These are phyloP conservation scores for Kurtzmaniella fragi DNA, from an alignment of 805 yeast species.

Conservation along the genomic window DNA sequence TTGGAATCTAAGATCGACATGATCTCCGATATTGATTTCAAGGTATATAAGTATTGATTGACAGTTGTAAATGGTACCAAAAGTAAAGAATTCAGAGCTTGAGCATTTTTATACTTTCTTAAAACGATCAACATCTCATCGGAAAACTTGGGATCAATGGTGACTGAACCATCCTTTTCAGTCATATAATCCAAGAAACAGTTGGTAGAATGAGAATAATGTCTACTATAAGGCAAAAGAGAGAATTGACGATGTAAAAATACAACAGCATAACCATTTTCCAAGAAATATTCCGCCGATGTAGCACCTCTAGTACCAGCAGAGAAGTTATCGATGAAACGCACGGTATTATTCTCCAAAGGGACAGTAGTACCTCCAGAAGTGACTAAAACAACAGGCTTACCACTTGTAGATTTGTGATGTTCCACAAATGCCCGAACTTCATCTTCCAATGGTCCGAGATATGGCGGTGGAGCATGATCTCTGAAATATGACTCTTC, in stretches of 20 bases:
- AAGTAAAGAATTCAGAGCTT: conserved; percentile 49
- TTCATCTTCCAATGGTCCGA: conserved; percentile 54
- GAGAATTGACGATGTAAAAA: conserved; percentile 92
- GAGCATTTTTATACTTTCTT: conserved; percentile 50
- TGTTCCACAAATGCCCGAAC: conserved; percentile 56
- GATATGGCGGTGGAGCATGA: conserved; percentile 70
- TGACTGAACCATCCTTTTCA: conserved; percentile 49
- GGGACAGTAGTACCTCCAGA: conserved; percentile 99
- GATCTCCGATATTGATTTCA: conserved; percentile 59
- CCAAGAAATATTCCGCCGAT: conserved; percentile 86
- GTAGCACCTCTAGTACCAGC: conserved; percentile 99
- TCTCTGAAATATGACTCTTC: conserved; percentile 73
- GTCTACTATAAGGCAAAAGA: conserved; percentile 86
- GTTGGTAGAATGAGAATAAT: conserved; percentile 76
- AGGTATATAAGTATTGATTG: conserved; percentile 85
- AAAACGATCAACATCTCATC: conserved; percentile 56
- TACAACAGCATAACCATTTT: conserved; percentile 84
- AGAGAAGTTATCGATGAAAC: conserved; percentile 93
- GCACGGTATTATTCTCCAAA: conserved; percentile 89
- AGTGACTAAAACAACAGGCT: conserved; percentile 75
- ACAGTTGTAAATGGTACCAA: conserved; percentile 90
- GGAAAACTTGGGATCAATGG: conserved; percentile 56
- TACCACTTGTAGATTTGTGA: conserved; percentile 40
- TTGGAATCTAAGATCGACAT: conserved; percentile 50
- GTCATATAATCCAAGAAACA: conserved; percentile 83